Conservation (phyloP, 306 rosid species). For the Ormosia emarginata region DNA sequence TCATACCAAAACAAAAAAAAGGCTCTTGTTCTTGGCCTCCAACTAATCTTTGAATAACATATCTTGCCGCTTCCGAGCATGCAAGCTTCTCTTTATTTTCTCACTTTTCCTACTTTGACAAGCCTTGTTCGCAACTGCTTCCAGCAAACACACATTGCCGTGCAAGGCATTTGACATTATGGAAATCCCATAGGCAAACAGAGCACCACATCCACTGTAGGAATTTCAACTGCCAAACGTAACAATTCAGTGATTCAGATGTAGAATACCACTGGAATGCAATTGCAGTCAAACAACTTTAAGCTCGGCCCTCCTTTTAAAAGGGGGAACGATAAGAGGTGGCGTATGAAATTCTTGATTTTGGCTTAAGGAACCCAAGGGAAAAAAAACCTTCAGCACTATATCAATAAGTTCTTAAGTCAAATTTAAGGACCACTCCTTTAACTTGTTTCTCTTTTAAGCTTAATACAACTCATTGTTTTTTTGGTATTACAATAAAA, state of each 20-base stretch:
- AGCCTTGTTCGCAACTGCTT: not conserved
- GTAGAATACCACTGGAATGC: not conserved
- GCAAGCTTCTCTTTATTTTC: not conserved
- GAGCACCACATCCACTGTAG: not conserved
- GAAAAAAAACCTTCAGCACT: not conserved
- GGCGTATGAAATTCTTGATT: not conserved
- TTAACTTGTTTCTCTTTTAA: not conserved
- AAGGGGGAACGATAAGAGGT: not conserved
- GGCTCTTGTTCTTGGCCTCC: not conserved
- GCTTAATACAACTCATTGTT: not conserved
- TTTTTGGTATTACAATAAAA: not conserved
- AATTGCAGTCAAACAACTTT: not conserved
- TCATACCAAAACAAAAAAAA: not conserved
- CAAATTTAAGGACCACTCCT: not conserved
- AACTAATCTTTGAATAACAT: not conserved
- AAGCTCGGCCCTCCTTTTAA: not conserved
- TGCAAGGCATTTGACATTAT: not conserved
- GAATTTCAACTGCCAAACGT: slow-evolving; percentile 6
- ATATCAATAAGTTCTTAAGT: not conserved
- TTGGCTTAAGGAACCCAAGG: not conserved
- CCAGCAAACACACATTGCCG: slow-evolving; percentile 1
- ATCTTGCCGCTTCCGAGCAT: not conserved
- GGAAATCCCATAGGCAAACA: not conserved
- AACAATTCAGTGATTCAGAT: not conserved
- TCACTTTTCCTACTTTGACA: not conserved